Percentiles rank a stretch among this genome's conserved stretches.
Conservation (phyloP, 805 yeast genomes). For the Maudiozyma turicensis region DNA sequence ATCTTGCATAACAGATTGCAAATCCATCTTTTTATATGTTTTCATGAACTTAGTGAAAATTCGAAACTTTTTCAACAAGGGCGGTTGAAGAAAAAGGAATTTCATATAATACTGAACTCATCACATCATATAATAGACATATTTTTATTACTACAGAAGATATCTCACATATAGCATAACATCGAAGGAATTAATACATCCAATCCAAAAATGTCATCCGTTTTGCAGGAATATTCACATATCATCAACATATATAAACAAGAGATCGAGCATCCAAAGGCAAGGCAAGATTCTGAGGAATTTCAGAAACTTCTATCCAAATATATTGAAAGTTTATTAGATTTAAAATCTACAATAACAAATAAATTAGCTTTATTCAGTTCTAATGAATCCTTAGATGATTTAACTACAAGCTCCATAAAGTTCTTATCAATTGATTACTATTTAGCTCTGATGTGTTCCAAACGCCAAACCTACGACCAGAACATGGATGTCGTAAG, state of each 20-base stretch:
- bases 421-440: slow-evolving; percentile 52
- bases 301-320: slow-evolving; percentile 33
- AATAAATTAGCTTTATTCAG: slow-evolving; percentile 54
- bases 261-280: slow-evolving; percentile 14
- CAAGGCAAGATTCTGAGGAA: slow-evolving; percentile 35
- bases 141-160: too few species aligned
- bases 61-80: too few species aligned
- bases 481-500: slow-evolving; percentile 6
- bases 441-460: slow-evolving; percentile 38
- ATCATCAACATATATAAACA: slow-evolving; percentile 12
- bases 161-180: too few species aligned
- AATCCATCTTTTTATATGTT: too few species aligned
- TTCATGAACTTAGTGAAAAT: too few species aligned
- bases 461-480: slow-evolving; percentile 21
- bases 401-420: slow-evolving; percentile 53
- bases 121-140: too few species aligned
- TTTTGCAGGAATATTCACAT: slow-evolving; percentile 13
- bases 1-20: too few species aligned
- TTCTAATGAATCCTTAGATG: slow-evolving; percentile 60
- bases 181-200: background rate
- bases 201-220: slow-evolving; percentile 8
- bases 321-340: slow-evolving; percentile 34
- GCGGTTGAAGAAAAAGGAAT: too few species aligned
- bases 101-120: too few species aligned
- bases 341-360: slow-evolving; percentile 35